Conservation (phyloP, 352 stramenopile species). For the Globisporangium nagaii region DNA sequence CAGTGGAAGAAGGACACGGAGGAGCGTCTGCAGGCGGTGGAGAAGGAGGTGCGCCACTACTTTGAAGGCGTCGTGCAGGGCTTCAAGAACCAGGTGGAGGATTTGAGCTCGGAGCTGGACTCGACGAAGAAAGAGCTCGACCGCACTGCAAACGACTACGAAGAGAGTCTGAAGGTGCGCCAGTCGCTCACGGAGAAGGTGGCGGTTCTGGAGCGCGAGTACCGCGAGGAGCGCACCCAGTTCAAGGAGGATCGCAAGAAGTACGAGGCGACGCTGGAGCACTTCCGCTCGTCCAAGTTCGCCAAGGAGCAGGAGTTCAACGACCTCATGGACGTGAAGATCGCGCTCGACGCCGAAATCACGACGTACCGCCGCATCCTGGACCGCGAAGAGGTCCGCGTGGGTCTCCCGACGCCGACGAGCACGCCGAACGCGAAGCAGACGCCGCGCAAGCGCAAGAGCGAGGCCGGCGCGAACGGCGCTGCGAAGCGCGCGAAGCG, state of each 20-base stretch:
- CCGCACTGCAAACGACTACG: conserved; percentile 73
- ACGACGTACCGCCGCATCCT: conserved; percentile 78
- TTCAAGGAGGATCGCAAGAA: conserved; percentile 75
- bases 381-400: conserved; percentile 69
- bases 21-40: conserved; percentile 57
- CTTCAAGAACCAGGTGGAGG: conserved; percentile 57
- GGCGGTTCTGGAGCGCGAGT: conserved; percentile 71
- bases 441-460: conserved; percentile 60
- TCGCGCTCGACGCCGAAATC: conserved; percentile 71
- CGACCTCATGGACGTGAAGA: conserved; percentile 86
- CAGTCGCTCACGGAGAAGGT: conserved; percentile 77
- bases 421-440: conserved; percentile 30
- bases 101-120: conserved; percentile 53
- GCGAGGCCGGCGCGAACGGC: conserved; percentile 18
- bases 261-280: conserved; percentile 66
- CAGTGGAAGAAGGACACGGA: conserved; percentile 80
- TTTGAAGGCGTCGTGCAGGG: conserved; percentile 51
- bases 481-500: conserved; percentile 46
- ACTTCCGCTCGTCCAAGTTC: conserved; percentile 61
- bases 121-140: conserved; percentile 72
- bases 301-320: conserved; percentile 81
- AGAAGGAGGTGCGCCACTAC: conserved; percentile 71
- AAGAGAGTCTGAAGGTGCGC: conserved; percentile 68
- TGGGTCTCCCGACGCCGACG: conserved; percentile 52
- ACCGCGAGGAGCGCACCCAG: conserved; percentile 65